Base-by-base conservation (phyloP, 1,284 basidiomycete species). In the Microbotryum intermedium region DNA sequence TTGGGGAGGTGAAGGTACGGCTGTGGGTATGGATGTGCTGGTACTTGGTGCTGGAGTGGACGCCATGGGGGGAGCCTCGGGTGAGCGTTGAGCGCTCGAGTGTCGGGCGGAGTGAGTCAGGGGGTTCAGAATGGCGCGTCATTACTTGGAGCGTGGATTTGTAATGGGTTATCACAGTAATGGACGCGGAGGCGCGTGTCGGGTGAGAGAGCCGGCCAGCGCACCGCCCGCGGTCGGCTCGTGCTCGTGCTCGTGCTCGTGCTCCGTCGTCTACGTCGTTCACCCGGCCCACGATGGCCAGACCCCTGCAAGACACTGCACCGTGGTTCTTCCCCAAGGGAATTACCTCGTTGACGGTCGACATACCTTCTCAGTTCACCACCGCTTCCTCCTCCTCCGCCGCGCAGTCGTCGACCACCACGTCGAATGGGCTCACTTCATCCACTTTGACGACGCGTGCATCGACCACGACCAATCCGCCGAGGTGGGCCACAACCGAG, bases 401-500 rank as follows among this genome's bases (percentile, higher is more conserved):
- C 29, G 18, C 20, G 28, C n/a, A n/a, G n/a, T n/a, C n/a, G 50
- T 51, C 50, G 2, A 29, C 30, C 29, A 21, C 29, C 28, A 30
- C 26, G 20, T 16, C 10, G n/a, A 25, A 25, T 16, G 26, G 49
- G 47, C 23, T 25, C 18, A 49, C 25, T 28, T 26, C 23, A n/a
- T 7, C 57, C 45, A 52, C 29, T 18, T 23, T 45, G 3, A 23
- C 16, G 5, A 16, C 34, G 10, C 34, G 34, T 39, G 1, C 28
- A 34, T 6, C 51, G 26, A 21, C 44, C 6, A 7, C 11, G 23
- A 49, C 53, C 13, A 16, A 2, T 20, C 13, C 9, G 13, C 13
- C 58, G 6, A 30, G 87, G 76, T 97, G 93, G 94, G 76, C 75
- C 50, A 88, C 90, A 0, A 74, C 77, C 20, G 94, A 97, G 74